Evolutionary conservation across 495 filamentous ascomycete genomes (phyloP), one percentile per base, ranked within the genome.

Genomic region (Acidiella bohemica): DNA sequence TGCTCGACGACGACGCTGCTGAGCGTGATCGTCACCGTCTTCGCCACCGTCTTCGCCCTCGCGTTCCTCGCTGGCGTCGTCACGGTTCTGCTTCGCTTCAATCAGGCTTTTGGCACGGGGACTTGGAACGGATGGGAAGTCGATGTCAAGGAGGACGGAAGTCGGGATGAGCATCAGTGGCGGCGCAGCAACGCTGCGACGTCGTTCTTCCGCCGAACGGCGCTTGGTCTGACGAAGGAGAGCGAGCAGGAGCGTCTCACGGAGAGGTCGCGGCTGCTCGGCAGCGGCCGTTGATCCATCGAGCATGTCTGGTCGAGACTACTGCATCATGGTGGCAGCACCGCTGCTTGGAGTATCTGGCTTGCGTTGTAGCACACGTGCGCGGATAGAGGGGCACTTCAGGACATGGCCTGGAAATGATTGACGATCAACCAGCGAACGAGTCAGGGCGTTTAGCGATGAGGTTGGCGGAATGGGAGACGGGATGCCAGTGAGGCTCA

Each of bases 231-330:
- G 25, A 41, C 36, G 12, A 40, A 33, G 31, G 32, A 33, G 27
- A 48, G 45, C 32, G 38, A 48, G 38, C 45, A 48, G 39, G 45
- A 48, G 39, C 45, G 39, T 32, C 21, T 42, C 6, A 48, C 45
- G 11, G 45, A 48, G 27, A 30, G 45, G 2, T 48, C 45, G 23
- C 5, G 45, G 25, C 22, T 48, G 16, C 16, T 48, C 8, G 45
- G 44, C 8, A 28, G 25, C 25, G n/a, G n/a, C n/a, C n/a, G n/a
- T n/a, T n/a, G n/a, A n/a, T n/a, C n/a, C n/a, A n/a, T n/a, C n/a
- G n/a, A n/a, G n/a, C n/a, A n/a, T n/a, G n/a, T n/a, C n/a, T n/a
- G n/a, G n/a, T n/a, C n/a, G n/a, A n/a, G n/a, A n/a, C n/a, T n/a
- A n/a, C n/a, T n/a, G n/a, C n/a, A n/a, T n/a, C n/a, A n/a, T n/a